A percentile compares a stretch with the other conserved stretches of the same genome.
These are phyloP conservation scores for Trametes cubensis DNA, from an alignment of 768 basidiomycete species.

Conservation along the genomic window DNA sequence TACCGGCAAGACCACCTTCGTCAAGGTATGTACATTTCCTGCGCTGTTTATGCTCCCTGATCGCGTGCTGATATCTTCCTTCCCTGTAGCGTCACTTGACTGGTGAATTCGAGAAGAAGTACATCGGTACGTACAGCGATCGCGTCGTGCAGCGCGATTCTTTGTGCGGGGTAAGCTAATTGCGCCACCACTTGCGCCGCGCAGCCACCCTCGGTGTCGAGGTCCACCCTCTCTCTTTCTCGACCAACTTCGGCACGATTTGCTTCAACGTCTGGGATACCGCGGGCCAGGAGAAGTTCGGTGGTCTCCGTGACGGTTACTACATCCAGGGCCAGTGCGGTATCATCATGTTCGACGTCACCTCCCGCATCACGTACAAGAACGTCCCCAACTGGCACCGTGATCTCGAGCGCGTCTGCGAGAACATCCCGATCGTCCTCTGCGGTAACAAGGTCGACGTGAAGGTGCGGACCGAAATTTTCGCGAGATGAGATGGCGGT, in stretches of 20 bases:
- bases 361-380: conserved; percentile 99
- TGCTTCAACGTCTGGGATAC: conserved; percentile 99
- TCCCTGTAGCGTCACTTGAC: conserved; percentile 87
- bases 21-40: conserved; percentile 66
- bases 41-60: conserved; percentile 37
- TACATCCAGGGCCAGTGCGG: conserved; percentile 98
- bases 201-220: conserved; percentile 99
- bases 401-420: conserved; percentile 98
- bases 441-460: conserved; percentile 99
- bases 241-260: conserved; percentile 98
- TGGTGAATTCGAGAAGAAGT: conserved; percentile 99
- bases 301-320: conserved; percentile 96
- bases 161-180: conserved; percentile 13
- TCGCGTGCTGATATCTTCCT: conserved; percentile 58
- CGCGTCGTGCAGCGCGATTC: conserved; percentile 19
- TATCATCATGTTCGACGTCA: conserved; percentile 99
- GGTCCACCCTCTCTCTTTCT: conserved; percentile 94
- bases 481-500: not conserved
- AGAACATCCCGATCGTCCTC: conserved; percentile 98
- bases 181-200: conserved; percentile 18
- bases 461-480: conserved; percentile 63
- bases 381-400: conserved; percentile 99
- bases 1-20: conserved; percentile 97
- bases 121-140: conserved; percentile 74
- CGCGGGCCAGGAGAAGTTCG: conserved; percentile 99